These are phyloP conservation scores for Paracoccidioides lutzii DNA, from an alignment of 2,329 filamentous ascomycete species.

Conservation along the genomic window DNA sequence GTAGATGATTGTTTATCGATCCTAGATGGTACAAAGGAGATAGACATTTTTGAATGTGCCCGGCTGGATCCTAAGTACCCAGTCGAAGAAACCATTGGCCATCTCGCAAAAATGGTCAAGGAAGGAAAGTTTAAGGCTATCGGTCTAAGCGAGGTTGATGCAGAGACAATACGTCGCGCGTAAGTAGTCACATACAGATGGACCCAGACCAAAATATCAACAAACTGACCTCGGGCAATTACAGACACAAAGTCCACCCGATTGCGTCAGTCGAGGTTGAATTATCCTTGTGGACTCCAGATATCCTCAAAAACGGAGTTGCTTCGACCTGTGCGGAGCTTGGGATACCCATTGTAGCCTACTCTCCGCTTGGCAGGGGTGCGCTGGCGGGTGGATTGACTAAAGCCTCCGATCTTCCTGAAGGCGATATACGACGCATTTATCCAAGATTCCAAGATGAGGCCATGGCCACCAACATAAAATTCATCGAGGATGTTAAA, in stretches of 20 bases:
- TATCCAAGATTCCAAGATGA: constrained; percentile 38
- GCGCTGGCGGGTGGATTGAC: constrained; percentile 41
- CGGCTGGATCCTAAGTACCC: constrained; percentile 40
- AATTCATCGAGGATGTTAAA: constrained; percentile 35
- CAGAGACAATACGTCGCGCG: constrained; percentile 31
- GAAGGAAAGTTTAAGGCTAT: constrained; percentile 28
- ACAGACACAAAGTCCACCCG: constrained; percentile 38
- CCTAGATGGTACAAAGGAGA: constrained; percentile 38
- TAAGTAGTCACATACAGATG: constrained; percentile 7
- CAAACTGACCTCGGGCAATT: neutral
- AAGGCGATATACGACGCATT: constrained; percentile 32
- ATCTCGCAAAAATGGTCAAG: constrained; percentile 19
- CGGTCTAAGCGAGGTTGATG: constrained; percentile 24
- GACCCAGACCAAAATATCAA: neutral
- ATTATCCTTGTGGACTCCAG: constrained; percentile 44
- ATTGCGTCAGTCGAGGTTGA: constrained; percentile 50
- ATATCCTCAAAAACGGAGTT: constrained; percentile 46
- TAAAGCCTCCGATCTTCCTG: constrained; percentile 34
- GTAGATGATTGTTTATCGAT: constrained; percentile 41
- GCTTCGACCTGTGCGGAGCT: constrained; percentile 43
- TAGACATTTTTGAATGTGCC: constrained; percentile 46
- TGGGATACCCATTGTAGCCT: constrained; percentile 45
- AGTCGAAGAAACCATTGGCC: constrained; percentile 31
- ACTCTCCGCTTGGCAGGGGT: constrained; percentile 47
- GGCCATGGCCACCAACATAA: constrained; percentile 38